phyloP scores from a whole-genome alignment of 257 asterid genomes.

The Craterostigma plantagineum region DNA sequence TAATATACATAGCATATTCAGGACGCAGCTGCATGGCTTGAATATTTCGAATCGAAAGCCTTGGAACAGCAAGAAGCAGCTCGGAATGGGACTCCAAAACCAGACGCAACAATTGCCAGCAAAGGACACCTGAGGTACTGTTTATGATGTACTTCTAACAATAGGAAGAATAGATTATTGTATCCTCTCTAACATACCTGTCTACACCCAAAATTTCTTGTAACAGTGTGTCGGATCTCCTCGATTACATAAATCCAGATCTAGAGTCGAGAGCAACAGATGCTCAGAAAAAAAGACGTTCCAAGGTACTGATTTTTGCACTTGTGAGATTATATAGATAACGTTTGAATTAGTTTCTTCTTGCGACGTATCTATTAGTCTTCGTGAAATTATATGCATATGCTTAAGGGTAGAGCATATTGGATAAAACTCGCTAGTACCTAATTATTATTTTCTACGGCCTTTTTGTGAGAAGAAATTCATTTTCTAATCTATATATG shows the following conservation, averaged over 20 bases:
- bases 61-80: slow-evolving; percentile 99
- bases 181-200: no score
- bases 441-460: no score
- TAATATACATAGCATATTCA: slow-evolving; percentile 11
- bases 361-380: no score
- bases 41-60: slow-evolving; percentile 94
- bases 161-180: no score
- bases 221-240: slow-evolving; percentile 96
- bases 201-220: slow-evolving; percentile 2
- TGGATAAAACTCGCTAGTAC: no score
- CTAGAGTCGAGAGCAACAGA: slow-evolving; percentile 56
- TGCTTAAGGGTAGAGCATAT: no score
- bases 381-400: no score
- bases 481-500: slow-evolving; percentile 8
- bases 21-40: slow-evolving; percentile 99
- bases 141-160: slow-evolving; percentile 3
- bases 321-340: no score
- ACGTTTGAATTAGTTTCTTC: no score
- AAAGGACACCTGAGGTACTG: slow-evolving; percentile 97
- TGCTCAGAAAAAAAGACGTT: slow-evolving; percentile 65
- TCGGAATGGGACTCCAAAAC: slow-evolving; percentile 82
- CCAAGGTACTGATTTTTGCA: slow-evolving; percentile 55
- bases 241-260: slow-evolving; percentile 80
- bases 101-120: slow-evolving; percentile 94
- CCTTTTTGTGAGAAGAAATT: slow-evolving; percentile 3